A percentile compares a stretch with the other conserved stretches of the same genome.
These are phyloP conservation scores for Boletus pseudopeckii DNA, from an alignment of 768 basidiomycete genomes.

Conservation along the genomic window DNA sequence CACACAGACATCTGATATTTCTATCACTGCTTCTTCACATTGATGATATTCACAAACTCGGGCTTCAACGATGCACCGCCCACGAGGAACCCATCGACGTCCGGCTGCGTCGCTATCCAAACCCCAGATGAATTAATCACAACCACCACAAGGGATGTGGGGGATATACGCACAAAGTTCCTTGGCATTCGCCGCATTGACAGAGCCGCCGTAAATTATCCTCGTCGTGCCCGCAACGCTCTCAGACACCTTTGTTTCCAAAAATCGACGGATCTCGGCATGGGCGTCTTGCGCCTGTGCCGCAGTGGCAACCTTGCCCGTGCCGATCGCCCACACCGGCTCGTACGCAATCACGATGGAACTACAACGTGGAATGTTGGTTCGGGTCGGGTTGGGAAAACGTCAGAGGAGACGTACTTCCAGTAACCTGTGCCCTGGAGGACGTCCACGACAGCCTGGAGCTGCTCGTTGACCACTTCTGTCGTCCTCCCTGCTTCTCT, in stretches of 20 bases:
- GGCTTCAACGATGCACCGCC: constrained; percentile 98
- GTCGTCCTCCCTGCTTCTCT: constrained; percentile 78
- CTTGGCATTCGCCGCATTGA: constrained; percentile 81
- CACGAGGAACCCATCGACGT: constrained; percentile 97
- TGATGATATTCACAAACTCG: constrained; percentile 92
- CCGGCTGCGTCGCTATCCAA: constrained; percentile 60
- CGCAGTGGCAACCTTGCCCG: constrained; percentile 90
- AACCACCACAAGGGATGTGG: not conserved
- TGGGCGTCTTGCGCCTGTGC: constrained; percentile 94
- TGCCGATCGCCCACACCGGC: constrained; percentile 98
- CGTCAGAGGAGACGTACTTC: constrained; percentile 52
- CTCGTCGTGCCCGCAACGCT: constrained; percentile 70
- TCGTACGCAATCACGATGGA: constrained; percentile 95
- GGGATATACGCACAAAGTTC: constrained; percentile 68
- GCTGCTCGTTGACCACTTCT: constrained; percentile 77
- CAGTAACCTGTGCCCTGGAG: constrained; percentile 62
- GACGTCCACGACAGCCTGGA: constrained; percentile 67
- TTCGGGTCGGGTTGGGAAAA: not conserved
- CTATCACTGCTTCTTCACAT: constrained; percentile 43
- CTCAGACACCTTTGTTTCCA: constrained; percentile 60
- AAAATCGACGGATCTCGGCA: constrained; percentile 72
- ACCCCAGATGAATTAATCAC: not conserved
- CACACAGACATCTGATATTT: not conserved
- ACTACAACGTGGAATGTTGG: constrained; percentile 36
- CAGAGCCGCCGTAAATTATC: constrained; percentile 96